Percentiles rank a stretch among this genome's conserved stretches.
Evolutionary conservation across 2,329 filamentous ascomycete species (phyloP).

Genomic region (Torrubiella hemipterigena): DNA sequence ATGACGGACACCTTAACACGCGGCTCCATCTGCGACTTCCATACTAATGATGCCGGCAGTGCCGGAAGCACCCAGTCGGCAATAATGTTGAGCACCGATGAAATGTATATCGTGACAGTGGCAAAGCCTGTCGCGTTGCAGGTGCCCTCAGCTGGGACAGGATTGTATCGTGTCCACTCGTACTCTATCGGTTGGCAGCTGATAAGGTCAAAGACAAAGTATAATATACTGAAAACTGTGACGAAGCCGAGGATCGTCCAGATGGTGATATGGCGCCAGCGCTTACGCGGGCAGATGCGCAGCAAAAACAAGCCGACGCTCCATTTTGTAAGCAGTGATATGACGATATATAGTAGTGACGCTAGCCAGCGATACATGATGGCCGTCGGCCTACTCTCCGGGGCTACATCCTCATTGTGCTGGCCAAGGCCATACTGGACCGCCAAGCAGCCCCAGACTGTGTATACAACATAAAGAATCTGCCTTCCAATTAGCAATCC

Average conservation of each 20-base stretch:
- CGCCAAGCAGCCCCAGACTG: background rate
- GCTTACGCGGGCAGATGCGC: constrained; percentile 19
- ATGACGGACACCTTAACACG: constrained; percentile 1
- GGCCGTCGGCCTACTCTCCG: background rate
- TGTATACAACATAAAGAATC: background rate
- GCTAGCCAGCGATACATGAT: constrained; percentile 19
- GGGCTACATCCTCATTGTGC: constrained; percentile 1
- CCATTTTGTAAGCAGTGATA: constrained; percentile 24
- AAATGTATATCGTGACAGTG: constrained; percentile 1
- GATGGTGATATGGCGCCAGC: constrained; percentile 21
- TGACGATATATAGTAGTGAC: constrained; percentile 24
- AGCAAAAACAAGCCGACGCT: constrained; percentile 25
- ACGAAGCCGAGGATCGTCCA: constrained; percentile 17
- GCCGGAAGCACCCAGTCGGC: constrained; percentile 1
- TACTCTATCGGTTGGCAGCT: constrained; percentile 24
- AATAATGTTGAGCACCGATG: constrained; percentile 1
- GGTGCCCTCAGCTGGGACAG: constrained; percentile 3
- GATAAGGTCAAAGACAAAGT: constrained; percentile 23
- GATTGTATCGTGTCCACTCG: constrained; percentile 24
- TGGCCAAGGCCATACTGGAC: constrained; percentile 1
- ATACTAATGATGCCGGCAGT: constrained; percentile 1
- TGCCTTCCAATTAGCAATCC: background rate
- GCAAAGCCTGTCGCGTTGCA: constrained; percentile 1
- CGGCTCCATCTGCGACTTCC: constrained; percentile 1
- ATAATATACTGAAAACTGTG: constrained; percentile 20